A percentile compares a stretch with the other conserved stretches of the same genome.
These are phyloP conservation scores for Trichosporon sp. DNA, from an alignment of 1,284 basidiomycete genomes.

Conservation along the genomic window DNA sequence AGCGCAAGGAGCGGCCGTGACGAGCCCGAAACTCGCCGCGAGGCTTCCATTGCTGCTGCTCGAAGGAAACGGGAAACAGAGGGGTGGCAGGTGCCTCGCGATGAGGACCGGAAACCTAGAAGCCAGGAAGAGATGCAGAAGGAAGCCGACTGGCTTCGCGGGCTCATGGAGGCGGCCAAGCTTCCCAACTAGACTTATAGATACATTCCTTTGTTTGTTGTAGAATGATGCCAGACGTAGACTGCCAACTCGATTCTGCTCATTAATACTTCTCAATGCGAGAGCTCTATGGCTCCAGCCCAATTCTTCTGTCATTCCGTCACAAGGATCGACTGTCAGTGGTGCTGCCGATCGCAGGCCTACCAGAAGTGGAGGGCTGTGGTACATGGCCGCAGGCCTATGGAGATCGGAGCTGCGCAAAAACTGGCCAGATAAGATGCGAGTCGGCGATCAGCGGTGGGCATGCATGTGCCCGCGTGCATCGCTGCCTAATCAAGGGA, in stretches of 20 bases:
- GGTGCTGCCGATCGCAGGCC: too few species aligned
- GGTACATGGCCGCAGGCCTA: too few species aligned
- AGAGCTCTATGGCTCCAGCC: not conserved
- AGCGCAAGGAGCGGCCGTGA: not conserved
- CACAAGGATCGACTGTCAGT: too few species aligned
- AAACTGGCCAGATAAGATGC: too few species aligned
- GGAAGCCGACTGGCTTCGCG: constrained; percentile 61
- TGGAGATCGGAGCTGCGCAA: too few species aligned
- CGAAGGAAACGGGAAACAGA: constrained; percentile 40
- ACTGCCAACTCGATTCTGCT: not conserved
- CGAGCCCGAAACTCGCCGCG: not conserved
- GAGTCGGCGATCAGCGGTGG: too few species aligned
- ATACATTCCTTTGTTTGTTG: not conserved
- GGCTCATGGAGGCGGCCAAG: not conserved
- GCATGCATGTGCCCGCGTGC: not conserved
- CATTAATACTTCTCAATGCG: too few species aligned
- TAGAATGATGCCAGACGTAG: not conserved
- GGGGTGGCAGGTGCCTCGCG: constrained; percentile 53
- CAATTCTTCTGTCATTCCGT: not conserved
- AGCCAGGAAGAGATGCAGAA: constrained; percentile 66
- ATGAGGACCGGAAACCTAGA: constrained; percentile 64
- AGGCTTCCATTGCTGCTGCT: not conserved
- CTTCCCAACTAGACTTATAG: not conserved
- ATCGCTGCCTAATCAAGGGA: not conserved
- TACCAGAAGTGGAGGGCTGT: too few species aligned